Evolutionary conservation across 495 filamentous ascomycete species (phyloP).

Genomic region (Cairneyella variabilis): DNA sequence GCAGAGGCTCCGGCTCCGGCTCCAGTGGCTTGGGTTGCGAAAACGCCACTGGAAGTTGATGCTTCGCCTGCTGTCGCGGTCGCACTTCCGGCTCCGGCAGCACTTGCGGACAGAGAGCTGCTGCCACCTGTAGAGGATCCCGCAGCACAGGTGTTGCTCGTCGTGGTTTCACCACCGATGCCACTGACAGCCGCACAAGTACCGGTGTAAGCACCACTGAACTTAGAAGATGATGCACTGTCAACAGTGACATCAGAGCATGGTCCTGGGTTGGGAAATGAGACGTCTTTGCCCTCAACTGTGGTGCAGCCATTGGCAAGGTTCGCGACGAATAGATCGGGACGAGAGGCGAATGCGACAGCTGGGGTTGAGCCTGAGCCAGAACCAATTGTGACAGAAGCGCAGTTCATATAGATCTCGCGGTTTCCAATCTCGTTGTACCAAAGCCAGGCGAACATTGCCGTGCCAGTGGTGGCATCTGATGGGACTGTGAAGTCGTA

Average conservation of each 20-base stretch:
- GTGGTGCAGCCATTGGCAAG: constrained; percentile 39
- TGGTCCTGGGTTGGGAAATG: constrained; percentile 69
- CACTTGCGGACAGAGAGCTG: too few relatives aligned
- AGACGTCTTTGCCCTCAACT: constrained; percentile 41
- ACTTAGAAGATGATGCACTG: neutral
- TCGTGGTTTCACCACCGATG: constrained; percentile 23
- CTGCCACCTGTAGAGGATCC: constrained; percentile 8
- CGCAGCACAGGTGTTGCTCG: constrained; percentile 19
- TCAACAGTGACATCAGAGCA: constrained; percentile 10
- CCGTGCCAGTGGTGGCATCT: constrained; percentile 53
- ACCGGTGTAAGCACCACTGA: constrained; percentile 17
- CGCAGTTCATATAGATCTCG: constrained; percentile 69
- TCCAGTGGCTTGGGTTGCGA: neutral
- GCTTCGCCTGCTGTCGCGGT: too few relatives aligned
- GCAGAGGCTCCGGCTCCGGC: neutral
- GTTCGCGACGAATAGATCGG: constrained; percentile 55
- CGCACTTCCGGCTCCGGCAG: too few relatives aligned
- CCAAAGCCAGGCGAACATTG: constrained; percentile 61
- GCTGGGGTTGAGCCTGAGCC: constrained; percentile 26
- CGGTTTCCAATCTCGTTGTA: constrained; percentile 64
- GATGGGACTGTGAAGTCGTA: constrained; percentile 63
- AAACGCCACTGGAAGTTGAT: neutral
- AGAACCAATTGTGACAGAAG: constrained; percentile 48
- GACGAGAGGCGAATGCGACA: constrained; percentile 46
- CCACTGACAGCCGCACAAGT: constrained; percentile 28